Evolutionary conservation across 805 yeast species (phyloP), one percentile per base, ranked within the genome.

Genomic region (Wickerhamomyces xylosicus): DNA sequence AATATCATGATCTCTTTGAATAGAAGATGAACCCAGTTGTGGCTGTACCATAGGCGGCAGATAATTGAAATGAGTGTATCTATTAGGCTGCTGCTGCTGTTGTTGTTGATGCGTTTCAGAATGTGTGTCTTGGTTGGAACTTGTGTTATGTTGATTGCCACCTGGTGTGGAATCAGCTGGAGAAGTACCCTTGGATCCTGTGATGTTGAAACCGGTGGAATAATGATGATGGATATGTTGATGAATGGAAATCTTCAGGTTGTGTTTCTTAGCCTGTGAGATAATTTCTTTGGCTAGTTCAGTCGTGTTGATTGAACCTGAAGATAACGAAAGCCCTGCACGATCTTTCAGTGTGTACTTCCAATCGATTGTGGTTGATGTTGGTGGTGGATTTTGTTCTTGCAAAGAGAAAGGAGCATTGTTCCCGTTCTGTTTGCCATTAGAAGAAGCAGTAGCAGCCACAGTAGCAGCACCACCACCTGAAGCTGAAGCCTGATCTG

Each of bases 171-270:
- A 47, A n/a, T 48, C 55, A 2, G 39, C 52, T 8, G 57, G 53
- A 6, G 55, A 47, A 4, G 37, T 43, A 2, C 35, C 45, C 34
- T 46, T 47, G 3, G 41, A 36, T 5, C 13, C 11, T 5, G 76
- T 73, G 39, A 71, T 74, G 17, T 38, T 17, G 1, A 36, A 28
- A 14, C 64, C 49, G 27, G 47, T 47, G 3, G 62, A 66, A 57
- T 81, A 79, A 58, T 83, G 87, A 54, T 85, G 85, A 57, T 84
- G 90, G 35, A 82, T 77, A 57, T 85, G 95, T 56, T 86, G 95
- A 59, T 86, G 95, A 17, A 86, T 72, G 4, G 86, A 78, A 13
- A 86, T 67, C 34, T 72, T 68, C 33, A 82, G 61, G 16, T 72
- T 68, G 47, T 73, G 68, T 36, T 61, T 59, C 44, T 71, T 75